phyloP scores from a whole-genome alignment of 164 flowering plant species.

The Malania oleifera region DNA sequence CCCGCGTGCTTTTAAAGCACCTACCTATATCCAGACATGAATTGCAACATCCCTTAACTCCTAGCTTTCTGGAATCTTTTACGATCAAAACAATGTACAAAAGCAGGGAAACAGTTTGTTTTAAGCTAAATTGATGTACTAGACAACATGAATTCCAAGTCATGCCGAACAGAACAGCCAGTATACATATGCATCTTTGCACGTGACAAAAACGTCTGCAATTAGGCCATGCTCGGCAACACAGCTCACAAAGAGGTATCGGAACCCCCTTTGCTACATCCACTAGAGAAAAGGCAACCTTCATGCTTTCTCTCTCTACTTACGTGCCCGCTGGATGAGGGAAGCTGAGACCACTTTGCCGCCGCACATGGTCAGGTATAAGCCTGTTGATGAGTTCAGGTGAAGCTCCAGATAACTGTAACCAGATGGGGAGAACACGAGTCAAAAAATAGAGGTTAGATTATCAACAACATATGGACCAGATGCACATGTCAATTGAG shows the following conservation, averaged over 20 bases:
- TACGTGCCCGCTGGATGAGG: slow-evolving; percentile 37
- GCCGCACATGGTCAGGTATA: slow-evolving; percentile 72
- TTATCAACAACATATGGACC: background rate
- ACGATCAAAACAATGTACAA: slow-evolving; percentile 31
- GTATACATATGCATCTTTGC: slow-evolving; percentile 15
- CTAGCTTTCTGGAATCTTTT: slow-evolving; percentile 7
- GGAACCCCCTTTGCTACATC: slow-evolving; percentile 15
- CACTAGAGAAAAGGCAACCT: slow-evolving; percentile 3
- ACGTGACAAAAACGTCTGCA: background rate
- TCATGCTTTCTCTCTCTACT: slow-evolving; percentile 6
- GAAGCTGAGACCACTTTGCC: slow-evolving; percentile 50
- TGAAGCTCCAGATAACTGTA: slow-evolving; percentile 75
- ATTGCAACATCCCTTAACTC: background rate
- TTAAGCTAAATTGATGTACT: slow-evolving; percentile 8
- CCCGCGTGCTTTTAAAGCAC: background rate
- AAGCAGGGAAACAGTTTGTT: slow-evolving; percentile 5
- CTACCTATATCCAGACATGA: slow-evolving; percentile 18
- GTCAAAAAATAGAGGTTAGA: background rate
- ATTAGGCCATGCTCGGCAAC: slow-evolving; percentile 10
- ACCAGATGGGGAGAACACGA: slow-evolving; percentile 6
- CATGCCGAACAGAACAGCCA: slow-evolving; percentile 12
- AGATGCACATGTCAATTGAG: too few relatives aligned
- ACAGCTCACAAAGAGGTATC: slow-evolving; percentile 7
- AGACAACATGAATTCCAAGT: slow-evolving; percentile 16
- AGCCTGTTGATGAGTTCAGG: slow-evolving; percentile 73